These are phyloP conservation scores for Pontederia crassipes DNA, from an alignment of 176 grass and related monocot genomes.

Conservation along the genomic window DNA sequence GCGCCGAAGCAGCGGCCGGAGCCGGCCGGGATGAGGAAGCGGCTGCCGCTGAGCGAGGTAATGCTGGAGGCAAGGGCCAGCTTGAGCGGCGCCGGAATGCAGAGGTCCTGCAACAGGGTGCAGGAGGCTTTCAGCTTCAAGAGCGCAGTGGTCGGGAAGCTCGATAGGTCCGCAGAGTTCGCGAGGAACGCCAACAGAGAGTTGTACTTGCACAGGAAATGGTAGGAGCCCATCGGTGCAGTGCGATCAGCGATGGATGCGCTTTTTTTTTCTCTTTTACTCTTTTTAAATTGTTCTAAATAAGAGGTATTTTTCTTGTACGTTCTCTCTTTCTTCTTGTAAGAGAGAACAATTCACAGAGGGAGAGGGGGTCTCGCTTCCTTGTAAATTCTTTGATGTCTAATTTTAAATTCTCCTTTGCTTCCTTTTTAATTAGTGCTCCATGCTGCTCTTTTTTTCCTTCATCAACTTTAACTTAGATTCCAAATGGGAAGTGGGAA, in stretches of 20 bases:
- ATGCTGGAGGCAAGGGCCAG: conserved; percentile 56
- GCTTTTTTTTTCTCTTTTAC: not conserved
- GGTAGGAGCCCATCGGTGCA: too few species aligned
- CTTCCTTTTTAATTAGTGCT: not conserved
- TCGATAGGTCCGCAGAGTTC: conserved; percentile 32
- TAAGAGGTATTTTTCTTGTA: not conserved
- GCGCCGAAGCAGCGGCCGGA: conserved; percentile 77
- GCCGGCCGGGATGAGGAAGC: conserved; percentile 24
- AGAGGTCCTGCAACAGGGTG: conserved; percentile 32
- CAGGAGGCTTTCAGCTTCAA: conserved; percentile 81
- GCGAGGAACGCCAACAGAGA: conserved; percentile 29
- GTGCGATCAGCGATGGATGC: conserved; percentile 22
- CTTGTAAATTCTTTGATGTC: not conserved
- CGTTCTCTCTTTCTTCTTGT: not conserved
- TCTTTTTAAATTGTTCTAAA: too few species aligned
- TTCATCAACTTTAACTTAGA: too few species aligned
- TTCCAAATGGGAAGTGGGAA: too few species aligned
- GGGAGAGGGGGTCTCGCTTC: not conserved
- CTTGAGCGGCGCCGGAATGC: conserved; percentile 39
- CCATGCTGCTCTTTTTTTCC: too few species aligned
- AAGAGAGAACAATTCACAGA: conserved; percentile 11
- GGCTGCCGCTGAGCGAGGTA: conserved; percentile 77
- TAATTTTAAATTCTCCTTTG: not conserved
- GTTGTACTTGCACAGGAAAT: conserved; percentile 44
- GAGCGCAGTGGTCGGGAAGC: conserved; percentile 43